Evolutionary conservation across 75 land plant species (phyloP).

Genomic region (Larix kaempferi): DNA sequence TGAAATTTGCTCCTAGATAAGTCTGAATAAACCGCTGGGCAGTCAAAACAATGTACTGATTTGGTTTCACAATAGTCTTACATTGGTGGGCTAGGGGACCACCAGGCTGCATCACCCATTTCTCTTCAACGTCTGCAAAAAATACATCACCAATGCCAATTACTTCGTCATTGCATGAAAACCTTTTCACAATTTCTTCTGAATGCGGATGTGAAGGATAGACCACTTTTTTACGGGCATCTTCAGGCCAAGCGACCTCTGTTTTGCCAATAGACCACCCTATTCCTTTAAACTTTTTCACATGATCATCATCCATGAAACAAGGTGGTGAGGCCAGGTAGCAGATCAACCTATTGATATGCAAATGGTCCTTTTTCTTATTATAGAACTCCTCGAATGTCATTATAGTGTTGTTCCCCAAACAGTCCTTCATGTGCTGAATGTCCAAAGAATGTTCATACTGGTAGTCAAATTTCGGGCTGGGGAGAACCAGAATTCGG

Average conservation of each 20-base stretch:
- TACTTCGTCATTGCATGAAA: conserved; percentile 59
- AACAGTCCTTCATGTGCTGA: conserved; percentile 61
- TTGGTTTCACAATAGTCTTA: conserved; percentile 67
- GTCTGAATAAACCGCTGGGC: conserved; percentile 93
- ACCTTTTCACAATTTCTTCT: conserved; percentile 55
- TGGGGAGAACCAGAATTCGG: conserved; percentile 76
- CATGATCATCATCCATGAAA: conserved; percentile 75
- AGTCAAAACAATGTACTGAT: conserved; percentile 64
- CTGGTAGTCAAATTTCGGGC: conserved; percentile 69
- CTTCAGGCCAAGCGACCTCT: conserved; percentile 68
- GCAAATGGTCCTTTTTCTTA: conserved; percentile 35
- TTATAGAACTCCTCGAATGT: conserved; percentile 60
- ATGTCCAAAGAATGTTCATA: conserved; percentile 69
- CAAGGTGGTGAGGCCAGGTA: conserved; percentile 70
- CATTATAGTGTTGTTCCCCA: conserved; percentile 62
- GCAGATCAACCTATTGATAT: conserved; percentile 66
- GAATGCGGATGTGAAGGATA: conserved; percentile 44
- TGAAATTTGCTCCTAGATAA: conserved; percentile 63
- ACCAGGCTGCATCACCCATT: conserved; percentile 78
- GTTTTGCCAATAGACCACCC: conserved; percentile 64
- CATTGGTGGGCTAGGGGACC: conserved; percentile 81
- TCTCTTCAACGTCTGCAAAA: conserved; percentile 81
- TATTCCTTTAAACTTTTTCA: conserved; percentile 58
- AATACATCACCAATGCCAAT: conserved; percentile 86
- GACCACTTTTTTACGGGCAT: conserved; percentile 26